These are phyloP conservation scores for Massarina eburnea DNA, from an alignment of 2,329 filamentous ascomycete species.

Conservation along the genomic window DNA sequence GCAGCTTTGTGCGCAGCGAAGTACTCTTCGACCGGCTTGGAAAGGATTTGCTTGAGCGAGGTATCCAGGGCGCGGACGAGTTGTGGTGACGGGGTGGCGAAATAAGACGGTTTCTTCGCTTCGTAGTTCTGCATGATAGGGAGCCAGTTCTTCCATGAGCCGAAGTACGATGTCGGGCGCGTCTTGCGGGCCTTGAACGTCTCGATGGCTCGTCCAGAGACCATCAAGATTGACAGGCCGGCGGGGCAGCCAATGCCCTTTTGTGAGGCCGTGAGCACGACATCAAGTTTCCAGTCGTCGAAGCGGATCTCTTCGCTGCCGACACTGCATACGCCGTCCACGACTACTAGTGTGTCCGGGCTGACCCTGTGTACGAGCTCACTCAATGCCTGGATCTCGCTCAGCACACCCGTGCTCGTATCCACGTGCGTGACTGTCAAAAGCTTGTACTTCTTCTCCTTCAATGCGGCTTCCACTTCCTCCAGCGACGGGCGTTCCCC, in stretches of 20 bases:
- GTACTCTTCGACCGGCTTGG: constrained; percentile 76
- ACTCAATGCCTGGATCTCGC: constrained; percentile 81
- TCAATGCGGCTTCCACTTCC: constrained; percentile 85
- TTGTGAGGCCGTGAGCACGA: constrained; percentile 89
- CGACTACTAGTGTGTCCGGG: constrained; percentile 86
- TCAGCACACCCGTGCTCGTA: constrained; percentile 93
- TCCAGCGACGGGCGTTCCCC: constrained; percentile 83
- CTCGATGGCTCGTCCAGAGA: constrained; percentile 84
- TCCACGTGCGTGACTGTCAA: constrained; percentile 96
- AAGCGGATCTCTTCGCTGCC: constrained; percentile 95
- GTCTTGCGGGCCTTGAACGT: constrained; percentile 77
- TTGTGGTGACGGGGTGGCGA: constrained; percentile 94
- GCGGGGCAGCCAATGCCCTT: constrained; percentile 97
- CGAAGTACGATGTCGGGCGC: constrained; percentile 86
- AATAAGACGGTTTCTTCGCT: constrained; percentile 95
- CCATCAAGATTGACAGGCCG: constrained; percentile 91
- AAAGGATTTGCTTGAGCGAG: constrained; percentile 79
- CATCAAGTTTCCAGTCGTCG: constrained; percentile 91
- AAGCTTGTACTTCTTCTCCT: constrained; percentile 89
- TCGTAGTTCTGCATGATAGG: constrained; percentile 99
- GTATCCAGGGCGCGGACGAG: constrained; percentile 92
- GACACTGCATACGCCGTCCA: constrained; percentile 96
- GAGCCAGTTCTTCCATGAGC: constrained; percentile 95
- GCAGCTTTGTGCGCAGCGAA: constrained; percentile 79
- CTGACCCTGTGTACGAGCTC: constrained; percentile 83